Conservation (phyloP, 305 asterid genomes). For the Lippia alba region DNA sequence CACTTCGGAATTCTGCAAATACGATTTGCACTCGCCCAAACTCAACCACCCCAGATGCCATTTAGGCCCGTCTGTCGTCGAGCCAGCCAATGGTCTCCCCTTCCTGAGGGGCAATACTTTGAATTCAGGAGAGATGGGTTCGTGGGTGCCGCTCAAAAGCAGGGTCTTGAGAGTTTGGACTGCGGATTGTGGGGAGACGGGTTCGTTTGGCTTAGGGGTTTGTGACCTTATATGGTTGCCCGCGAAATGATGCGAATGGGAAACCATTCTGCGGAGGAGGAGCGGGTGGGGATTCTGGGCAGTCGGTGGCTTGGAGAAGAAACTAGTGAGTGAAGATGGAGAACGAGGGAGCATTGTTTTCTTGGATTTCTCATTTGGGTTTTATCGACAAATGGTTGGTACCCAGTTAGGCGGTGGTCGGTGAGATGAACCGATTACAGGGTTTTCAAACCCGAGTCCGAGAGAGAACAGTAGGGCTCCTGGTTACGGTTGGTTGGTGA, state of each 20-base stretch:
- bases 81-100: conserved; percentile 83
- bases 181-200: conserved; percentile 76
- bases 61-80: conserved; percentile 50
- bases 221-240: conserved; percentile 67
- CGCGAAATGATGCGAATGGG: conserved; percentile 69
- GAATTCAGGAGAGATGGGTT: conserved; percentile 63
- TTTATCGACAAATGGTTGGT: background rate
- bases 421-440: background rate
- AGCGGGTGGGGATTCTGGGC: conserved; percentile 24
- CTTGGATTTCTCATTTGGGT: background rate
- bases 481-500: too few species aligned
- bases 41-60: conserved; percentile 79
- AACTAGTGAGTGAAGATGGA: conserved; percentile 33
- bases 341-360: conserved; percentile 36
- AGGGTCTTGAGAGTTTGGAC: conserved; percentile 68
- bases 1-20: conserved; percentile 62
- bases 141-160: conserved; percentile 46
- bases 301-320: conserved; percentile 38
- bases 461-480: too few species aligned
- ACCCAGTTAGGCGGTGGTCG: conserved; percentile 23
- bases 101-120: conserved; percentile 81
- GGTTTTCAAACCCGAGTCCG: too few species aligned
- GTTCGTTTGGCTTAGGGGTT: conserved; percentile 69
- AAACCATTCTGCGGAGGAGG: conserved; percentile 42
- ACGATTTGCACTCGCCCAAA: conserved; percentile 63